phyloP scores from a whole-genome alignment of 2,329 filamentous ascomycete genomes.

The Alternaria rosae region DNA sequence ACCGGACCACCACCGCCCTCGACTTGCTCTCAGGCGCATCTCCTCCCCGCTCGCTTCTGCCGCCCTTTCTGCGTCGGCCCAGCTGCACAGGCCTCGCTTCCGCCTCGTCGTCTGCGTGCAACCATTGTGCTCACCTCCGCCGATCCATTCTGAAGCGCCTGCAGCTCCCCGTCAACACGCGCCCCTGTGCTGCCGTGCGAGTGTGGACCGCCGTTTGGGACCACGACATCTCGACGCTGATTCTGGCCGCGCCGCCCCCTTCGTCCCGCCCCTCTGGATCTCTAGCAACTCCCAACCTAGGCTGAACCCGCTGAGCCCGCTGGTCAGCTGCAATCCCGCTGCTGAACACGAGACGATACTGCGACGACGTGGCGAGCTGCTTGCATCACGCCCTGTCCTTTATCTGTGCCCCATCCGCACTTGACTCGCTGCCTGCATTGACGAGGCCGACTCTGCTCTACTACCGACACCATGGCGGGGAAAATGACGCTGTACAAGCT shows the following conservation, averaged over 20 bases:
- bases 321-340: constrained; percentile 32
- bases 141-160: constrained; percentile 35
- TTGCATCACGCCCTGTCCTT: constrained; percentile 15
- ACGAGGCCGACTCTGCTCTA: constrained; percentile 7
- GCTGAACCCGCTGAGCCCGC: constrained; percentile 29
- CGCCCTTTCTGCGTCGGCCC: constrained; percentile 28
- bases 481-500: constrained; percentile 97
- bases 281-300: constrained; percentile 12
- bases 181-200: constrained; percentile 27
- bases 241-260: constrained; percentile 23
- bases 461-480: constrained; percentile 71
- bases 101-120: constrained; percentile 28
- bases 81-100: constrained; percentile 32
- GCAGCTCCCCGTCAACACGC: constrained; percentile 40
- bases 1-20: constrained; percentile 8
- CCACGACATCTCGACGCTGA: constrained; percentile 17
- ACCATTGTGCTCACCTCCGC: constrained; percentile 27
- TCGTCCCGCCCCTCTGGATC: constrained; percentile 19
- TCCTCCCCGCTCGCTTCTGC: constrained; percentile 24
- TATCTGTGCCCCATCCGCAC: constrained; percentile 11
- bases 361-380: constrained; percentile 27
- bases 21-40: constrained; percentile 8
- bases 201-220: constrained; percentile 26
- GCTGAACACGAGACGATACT: constrained; percentile 20
- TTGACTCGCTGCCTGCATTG: constrained; percentile 6